phyloP scores from a whole-genome alignment of 495 filamentous ascomycete species.

The Astrothelium macrocarpum region DNA sequence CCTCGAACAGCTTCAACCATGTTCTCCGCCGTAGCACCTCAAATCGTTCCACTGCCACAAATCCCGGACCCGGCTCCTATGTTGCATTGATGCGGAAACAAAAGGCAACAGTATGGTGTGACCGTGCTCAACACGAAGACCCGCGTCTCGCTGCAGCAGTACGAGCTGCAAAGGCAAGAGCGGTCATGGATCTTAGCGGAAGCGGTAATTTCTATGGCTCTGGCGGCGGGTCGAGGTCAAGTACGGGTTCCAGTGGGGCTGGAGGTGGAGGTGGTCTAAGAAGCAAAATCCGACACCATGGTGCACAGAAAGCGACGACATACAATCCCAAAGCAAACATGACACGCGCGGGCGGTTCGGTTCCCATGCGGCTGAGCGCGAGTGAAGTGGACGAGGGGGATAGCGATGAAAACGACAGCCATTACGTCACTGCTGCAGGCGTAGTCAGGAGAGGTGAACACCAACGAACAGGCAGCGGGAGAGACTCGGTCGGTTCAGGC shows the following conservation, averaged over 20 bases:
- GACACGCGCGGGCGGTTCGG: constrained; percentile 51
- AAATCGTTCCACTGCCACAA: constrained; percentile 55
- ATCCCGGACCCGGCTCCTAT: constrained; percentile 62
- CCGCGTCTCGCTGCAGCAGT: constrained; percentile 71
- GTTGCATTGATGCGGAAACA: constrained; percentile 91
- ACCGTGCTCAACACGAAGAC: constrained; percentile 87
- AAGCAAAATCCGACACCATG: constrained; percentile 75
- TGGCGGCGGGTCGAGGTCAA: constrained; percentile 1
- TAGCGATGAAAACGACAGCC: constrained; percentile 61
- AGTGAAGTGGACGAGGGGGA: constrained; percentile 80
- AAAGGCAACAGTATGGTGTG: constrained; percentile 98
- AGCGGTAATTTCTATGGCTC: constrained; percentile 23
- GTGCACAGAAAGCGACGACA: constrained; percentile 57
- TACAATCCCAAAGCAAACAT: constrained; percentile 62
- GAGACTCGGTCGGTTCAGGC: constrained; percentile 60
- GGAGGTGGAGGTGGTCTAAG: constrained; percentile 33
- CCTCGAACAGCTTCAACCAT: constrained; percentile 34
- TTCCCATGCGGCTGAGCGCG: constrained; percentile 84
- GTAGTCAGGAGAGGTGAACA: constrained; percentile 34
- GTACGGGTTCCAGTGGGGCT: constrained; percentile 22
- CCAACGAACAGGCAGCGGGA: constrained; percentile 64
- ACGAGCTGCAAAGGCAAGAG: constrained; percentile 71
- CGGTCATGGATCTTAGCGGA: constrained; percentile 69
- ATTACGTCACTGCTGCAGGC: constrained; percentile 39
- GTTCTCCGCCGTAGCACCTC: constrained; percentile 60